These are phyloP conservation scores for Closterium sp. DNA, from an alignment of 139 green algal genomes.

Conservation along the genomic window DNA sequence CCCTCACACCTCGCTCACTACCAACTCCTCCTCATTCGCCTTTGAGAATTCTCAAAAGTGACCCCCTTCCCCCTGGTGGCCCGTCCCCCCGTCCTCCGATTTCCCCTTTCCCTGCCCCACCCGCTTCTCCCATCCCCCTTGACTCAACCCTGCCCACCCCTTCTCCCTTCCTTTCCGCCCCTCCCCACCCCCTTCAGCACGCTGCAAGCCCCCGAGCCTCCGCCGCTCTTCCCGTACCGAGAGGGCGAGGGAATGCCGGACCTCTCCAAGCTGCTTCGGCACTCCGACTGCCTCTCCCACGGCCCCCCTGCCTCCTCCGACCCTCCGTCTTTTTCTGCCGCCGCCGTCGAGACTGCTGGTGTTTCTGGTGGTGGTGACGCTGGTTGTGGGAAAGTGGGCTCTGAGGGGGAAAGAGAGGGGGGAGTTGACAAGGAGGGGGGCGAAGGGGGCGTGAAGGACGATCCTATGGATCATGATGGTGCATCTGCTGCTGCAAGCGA, in stretches of 20 bases:
- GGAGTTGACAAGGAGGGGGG: background rate
- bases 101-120: too few relatives aligned
- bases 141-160: too few relatives aligned
- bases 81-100: too few relatives aligned
- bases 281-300: background rate
- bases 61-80: too few relatives aligned
- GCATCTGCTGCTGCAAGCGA: background rate
- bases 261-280: conserved; percentile 18
- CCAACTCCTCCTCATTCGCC: too few relatives aligned
- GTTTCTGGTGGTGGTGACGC: background rate
- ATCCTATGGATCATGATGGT: background rate
- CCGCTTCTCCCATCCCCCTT: too few relatives aligned
- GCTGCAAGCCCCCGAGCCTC: background rate
- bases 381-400: background rate
- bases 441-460: background rate
- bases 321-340: too few relatives aligned
- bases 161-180: too few relatives aligned
- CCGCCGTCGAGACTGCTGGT: too few relatives aligned
- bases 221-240: conserved; percentile 21
- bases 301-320: background rate
- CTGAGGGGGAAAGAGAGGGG: background rate
- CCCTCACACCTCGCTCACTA: too few relatives aligned
- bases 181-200: background rate
- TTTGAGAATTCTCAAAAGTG: too few relatives aligned
- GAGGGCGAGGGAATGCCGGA: conserved; percentile 43